These are phyloP conservation scores for Typha latifolia DNA, from an alignment of 176 grass and related monocot species.

Conservation along the genomic window DNA sequence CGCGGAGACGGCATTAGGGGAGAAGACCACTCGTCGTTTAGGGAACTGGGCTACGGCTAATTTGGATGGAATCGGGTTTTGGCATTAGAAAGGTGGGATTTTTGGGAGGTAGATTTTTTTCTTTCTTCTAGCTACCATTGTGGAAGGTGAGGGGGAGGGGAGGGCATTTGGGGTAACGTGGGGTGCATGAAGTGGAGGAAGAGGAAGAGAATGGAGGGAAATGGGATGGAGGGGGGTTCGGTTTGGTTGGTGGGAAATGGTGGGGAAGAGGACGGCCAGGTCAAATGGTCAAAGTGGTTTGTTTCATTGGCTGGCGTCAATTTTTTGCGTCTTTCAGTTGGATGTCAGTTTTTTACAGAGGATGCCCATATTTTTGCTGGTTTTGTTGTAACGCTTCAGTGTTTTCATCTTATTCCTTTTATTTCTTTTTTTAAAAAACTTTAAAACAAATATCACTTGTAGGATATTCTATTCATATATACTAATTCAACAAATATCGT, in stretches of 20 bases:
- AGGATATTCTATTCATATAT: too few relatives aligned
- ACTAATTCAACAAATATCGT: too few relatives aligned
- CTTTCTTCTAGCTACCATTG: background rate
- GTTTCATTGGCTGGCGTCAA: background rate
- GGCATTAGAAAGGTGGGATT: background rate
- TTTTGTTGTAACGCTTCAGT: too few relatives aligned
- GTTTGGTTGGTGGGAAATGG: background rate
- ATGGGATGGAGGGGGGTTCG: background rate
- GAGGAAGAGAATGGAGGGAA: background rate
- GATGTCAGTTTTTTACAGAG: background rate
- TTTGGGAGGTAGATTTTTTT: background rate
- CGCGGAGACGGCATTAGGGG: constrained; percentile 40
- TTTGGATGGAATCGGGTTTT: too few relatives aligned
- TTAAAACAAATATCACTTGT: too few relatives aligned
- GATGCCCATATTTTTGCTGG: background rate
- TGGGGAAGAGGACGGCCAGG: background rate
- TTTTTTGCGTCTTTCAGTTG: background rate
- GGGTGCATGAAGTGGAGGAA: constrained; percentile 5
- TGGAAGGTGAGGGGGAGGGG: background rate
- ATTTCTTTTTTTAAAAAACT: too few relatives aligned
- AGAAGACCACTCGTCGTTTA: too few relatives aligned
- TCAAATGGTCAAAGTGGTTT: background rate
- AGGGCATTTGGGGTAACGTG: background rate
- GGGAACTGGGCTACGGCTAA: background rate
- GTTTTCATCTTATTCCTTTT: too few relatives aligned